Evolutionary conservation across 768 basidiomycete species (phyloP), one percentile per base, ranked within the genome.

Genomic region (Suillus bovinus): DNA sequence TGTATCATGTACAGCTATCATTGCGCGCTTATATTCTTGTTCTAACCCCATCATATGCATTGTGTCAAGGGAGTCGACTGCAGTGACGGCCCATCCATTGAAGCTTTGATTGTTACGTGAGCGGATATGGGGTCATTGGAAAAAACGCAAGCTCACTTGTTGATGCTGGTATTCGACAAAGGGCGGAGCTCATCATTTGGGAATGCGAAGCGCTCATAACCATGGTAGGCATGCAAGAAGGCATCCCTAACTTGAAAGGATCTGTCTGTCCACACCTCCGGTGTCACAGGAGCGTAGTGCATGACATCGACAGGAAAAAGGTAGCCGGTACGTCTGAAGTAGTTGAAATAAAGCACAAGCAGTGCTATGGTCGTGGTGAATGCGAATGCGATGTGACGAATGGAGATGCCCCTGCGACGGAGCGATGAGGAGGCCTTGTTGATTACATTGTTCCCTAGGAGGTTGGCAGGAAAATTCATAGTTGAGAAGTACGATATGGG

Each of bases 41-140:
- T 86, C 70, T 6, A 95, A 78, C 14, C 81, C 90, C 86, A 96
- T 89, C 31, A 98, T 77, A 41, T 90, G 78, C 81, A 97, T 87
- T 0, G 93, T 93, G 69, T 96, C 94, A 6, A 97, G 80, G 6
- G 92, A 85, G 69, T 97, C 95, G 55, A 93, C 82, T 50, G 85
- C 80, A 5, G 90, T 88, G 1, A 90, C 81, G 27, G 87, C 88
- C 91, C 91, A 93, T 8, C 88, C 89, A 69, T 92, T 92, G 71
- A 91, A 89, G 63, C 90, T 91, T 63, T n/a, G 17, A 14, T 41
- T 24, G 24, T 29, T 39, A 56, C 5, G 55, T 56, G 38, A 56
- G 38, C 38, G 3, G 4, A 27, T 56, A 56, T 68, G 52, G 57
- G 34, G 11, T 31, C 9, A 41, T 44, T n/a, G 54, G 38, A 50